Evolutionary conservation across 129 eudicot species (phyloP).

Genomic region (Kitagawia praeruptora): DNA sequence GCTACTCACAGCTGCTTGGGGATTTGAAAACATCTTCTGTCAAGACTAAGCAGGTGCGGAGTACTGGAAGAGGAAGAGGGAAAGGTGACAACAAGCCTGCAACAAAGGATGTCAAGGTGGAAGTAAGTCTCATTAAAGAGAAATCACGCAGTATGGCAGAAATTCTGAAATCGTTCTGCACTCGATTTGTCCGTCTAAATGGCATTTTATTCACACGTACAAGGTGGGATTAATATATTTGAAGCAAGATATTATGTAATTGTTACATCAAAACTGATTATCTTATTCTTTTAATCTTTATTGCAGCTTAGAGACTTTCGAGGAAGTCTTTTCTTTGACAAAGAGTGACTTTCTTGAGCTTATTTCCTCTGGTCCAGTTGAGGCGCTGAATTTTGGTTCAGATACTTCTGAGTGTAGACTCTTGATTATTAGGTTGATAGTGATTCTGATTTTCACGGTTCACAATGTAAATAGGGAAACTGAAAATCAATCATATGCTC

Average conservation of each 20-base stretch:
- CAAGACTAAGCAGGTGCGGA: constrained; percentile 40
- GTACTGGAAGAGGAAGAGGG: constrained; percentile 64
- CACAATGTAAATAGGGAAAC: constrained; percentile 65
- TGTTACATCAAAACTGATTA: constrained; percentile 4
- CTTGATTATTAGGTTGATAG: constrained; percentile 55
- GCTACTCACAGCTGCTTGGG: constrained; percentile 55
- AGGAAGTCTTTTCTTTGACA: constrained; percentile 56
- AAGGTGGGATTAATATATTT: constrained; percentile 35
- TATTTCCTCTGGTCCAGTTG: constrained; percentile 58
- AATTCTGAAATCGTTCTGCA: constrained; percentile 48
- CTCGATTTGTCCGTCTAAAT: constrained; percentile 66
- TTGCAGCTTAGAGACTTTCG: constrained; percentile 85
- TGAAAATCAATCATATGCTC: constrained; percentile 79
- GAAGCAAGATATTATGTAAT: background rate
- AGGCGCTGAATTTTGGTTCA: constrained; percentile 52
- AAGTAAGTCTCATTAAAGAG: constrained; percentile 34
- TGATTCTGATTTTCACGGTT: constrained; percentile 71
- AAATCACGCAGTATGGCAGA: constrained; percentile 34
- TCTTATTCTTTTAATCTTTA: constrained; percentile 1
- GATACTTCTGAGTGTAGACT: constrained; percentile 59
- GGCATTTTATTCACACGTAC: constrained; percentile 97
- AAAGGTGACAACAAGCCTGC: constrained; percentile 48
- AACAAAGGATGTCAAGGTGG: constrained; percentile 43
- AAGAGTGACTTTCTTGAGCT: constrained; percentile 54
- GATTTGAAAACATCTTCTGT: constrained; percentile 48